These are phyloP conservation scores for Penicillium sp. DNA, from an alignment of 2,329 filamentous ascomycete species.

Conservation along the genomic window DNA sequence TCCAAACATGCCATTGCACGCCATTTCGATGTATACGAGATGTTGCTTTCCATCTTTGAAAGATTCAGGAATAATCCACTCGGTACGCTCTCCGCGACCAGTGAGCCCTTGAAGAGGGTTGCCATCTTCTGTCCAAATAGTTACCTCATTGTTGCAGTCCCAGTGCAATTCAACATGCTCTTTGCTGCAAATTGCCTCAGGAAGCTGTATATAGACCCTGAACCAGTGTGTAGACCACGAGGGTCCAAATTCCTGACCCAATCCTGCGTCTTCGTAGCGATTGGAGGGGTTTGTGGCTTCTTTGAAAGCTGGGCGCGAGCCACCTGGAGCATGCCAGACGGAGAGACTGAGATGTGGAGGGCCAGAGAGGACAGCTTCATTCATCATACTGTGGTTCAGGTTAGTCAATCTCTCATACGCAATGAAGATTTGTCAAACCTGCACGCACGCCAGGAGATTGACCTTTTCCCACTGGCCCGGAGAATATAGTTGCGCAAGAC, in stretches of 20 bases:
- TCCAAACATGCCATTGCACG: slow-evolving; percentile 98
- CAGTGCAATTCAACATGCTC: slow-evolving; percentile 89
- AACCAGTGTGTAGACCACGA: slow-evolving; percentile 99
- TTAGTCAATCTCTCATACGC: neutral
- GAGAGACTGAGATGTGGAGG: slow-evolving; percentile 77
- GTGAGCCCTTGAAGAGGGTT: slow-evolving; percentile 88
- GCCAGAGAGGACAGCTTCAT: slow-evolving; percentile 67
- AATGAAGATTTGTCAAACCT: neutral
- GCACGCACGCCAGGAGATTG: neutral
- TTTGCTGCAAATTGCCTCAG: slow-evolving; percentile 69
- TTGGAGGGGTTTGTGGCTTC: slow-evolving; percentile 70
- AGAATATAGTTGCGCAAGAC: slow-evolving; percentile 1
- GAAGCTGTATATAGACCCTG: slow-evolving; percentile 76
- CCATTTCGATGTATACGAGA: slow-evolving; percentile 94
- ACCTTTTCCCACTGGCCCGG: neutral
- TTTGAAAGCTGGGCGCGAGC: slow-evolving; percentile 79
- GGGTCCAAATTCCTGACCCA: slow-evolving; percentile 82
- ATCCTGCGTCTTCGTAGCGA: slow-evolving; percentile 71
- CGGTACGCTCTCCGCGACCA: slow-evolving; percentile 82
- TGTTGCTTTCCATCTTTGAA: slow-evolving; percentile 86
- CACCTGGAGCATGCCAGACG: slow-evolving; percentile 79
- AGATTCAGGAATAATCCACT: slow-evolving; percentile 83
- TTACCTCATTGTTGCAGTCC: slow-evolving; percentile 92
- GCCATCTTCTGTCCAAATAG: slow-evolving; percentile 88
- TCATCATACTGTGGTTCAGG: neutral